Conservation (phyloP, 257 asterid species). For the Scutellaria baicalensis region DNA sequence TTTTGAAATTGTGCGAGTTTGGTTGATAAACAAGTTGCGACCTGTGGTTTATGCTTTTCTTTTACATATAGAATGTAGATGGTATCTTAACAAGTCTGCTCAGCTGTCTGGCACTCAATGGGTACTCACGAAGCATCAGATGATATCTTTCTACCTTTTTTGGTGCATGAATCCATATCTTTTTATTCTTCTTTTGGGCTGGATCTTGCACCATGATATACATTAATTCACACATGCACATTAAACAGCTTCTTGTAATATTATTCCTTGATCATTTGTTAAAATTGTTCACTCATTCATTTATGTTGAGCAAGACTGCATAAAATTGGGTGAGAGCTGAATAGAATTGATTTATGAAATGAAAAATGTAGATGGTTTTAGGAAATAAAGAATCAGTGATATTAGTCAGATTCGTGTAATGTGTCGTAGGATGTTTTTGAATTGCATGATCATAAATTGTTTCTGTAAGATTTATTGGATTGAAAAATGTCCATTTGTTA, state of each 20-base stretch:
- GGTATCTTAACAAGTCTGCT: background rate
- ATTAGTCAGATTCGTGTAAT: background rate
- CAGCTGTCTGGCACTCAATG: background rate
- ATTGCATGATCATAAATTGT: background rate
- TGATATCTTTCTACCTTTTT: background rate
- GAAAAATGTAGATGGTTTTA: background rate
- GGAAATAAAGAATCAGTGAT: background rate
- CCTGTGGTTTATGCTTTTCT: background rate
- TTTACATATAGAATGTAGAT: background rate
- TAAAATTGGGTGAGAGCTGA: background rate
- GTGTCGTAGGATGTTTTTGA: background rate
- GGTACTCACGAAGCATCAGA: background rate
- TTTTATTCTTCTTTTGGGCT: background rate
- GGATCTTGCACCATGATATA: background rate
- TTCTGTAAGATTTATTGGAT: background rate
- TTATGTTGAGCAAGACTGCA: background rate
- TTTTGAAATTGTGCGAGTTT: background rate
- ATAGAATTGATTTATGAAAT: background rate
- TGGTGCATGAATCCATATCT: background rate
- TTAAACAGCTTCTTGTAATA: background rate
- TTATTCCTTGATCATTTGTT: background rate
- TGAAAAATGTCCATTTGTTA: conserved; percentile 6
- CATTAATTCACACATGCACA: background rate
- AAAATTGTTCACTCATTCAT: background rate
- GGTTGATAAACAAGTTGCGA: background rate